Base-by-base conservation (phyloP, 306 rosid species). In the Casuarina cunninghamiana region DNA sequence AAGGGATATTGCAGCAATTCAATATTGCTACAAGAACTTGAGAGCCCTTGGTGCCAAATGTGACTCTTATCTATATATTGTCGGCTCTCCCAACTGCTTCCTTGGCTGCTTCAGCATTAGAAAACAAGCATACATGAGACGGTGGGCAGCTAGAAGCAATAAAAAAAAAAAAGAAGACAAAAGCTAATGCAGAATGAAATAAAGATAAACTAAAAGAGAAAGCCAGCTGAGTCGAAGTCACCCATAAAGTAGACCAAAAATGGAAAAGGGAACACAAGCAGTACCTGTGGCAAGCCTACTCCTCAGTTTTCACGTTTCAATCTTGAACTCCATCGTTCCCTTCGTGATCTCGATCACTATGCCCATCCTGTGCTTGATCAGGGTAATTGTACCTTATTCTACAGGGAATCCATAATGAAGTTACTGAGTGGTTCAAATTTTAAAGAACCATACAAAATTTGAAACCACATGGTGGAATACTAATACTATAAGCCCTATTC, bases 361-460 rank as follows among this genome's bases (percentile, higher is more conserved):
- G 94, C 86, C 87, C 83, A 21, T 89, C 95, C 82, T 94, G 97
- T 63, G 84, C 77, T 83, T 87, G 93, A 76, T 84, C 85, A 89
- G 0, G 81, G 84, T 81, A 79, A 78, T 74, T 83, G 87, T 72
- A 97, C 96, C 78, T 91, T 97, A 80, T 75, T 89, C 94, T 91
- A 91, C 70, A 88, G 77, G 86, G 94, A 85, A 57, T 90, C 97
- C 92, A 85, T 49, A 57, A 86, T 83, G 75, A 89, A 81, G 51
- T 63, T 65, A 67, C 17, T 82, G 5, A 37, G 39, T 19, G 44
- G 79, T 83, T 57, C 10, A 84, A 76, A 67, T 15, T 26, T 77
- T 62, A 62, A 17, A 17, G 60, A 58, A 58, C 78, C 68, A 73
- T 17, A 71, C 57, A 77, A 70, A 77, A 71, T 49, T 55, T 75